These are phyloP conservation scores for Pelargonium nanum DNA, from an alignment of 345 rosid species.

Conservation along the genomic window DNA sequence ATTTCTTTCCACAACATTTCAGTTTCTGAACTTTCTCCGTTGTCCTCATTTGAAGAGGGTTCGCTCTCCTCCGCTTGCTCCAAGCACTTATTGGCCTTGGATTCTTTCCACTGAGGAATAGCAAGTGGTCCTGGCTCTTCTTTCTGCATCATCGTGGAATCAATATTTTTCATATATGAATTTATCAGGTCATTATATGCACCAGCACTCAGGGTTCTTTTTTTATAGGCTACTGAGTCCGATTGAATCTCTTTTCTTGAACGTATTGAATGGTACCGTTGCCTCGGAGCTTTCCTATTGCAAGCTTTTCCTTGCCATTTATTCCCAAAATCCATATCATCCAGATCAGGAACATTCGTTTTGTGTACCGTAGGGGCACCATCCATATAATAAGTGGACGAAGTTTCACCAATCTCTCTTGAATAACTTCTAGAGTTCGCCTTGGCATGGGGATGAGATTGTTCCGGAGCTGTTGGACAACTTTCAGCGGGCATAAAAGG, in stretches of 20 bases:
- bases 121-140: constrained; percentile 25
- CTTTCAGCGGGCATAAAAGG: constrained; percentile 31
- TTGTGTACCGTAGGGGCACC: not conserved
- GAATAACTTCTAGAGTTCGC: constrained; percentile 14
- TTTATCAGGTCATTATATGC: constrained; percentile 62
- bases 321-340: constrained; percentile 36
- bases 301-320: constrained; percentile 27
- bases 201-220: constrained; percentile 52
- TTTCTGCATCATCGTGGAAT: constrained; percentile 40
- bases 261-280: constrained; percentile 11
- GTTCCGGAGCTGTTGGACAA: constrained; percentile 23
- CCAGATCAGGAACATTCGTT: constrained; percentile 24
- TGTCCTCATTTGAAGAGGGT: constrained; percentile 29
- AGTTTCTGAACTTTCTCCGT: constrained; percentile 54
- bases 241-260: constrained; percentile 16
- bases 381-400: constrained; percentile 22
- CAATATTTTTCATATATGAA: constrained; percentile 68
- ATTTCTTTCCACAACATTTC: constrained; percentile 89
- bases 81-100: constrained; percentile 26
- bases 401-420: constrained; percentile 15
- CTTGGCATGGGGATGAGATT: constrained; percentile 20
- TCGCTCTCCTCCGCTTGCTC: constrained; percentile 22
- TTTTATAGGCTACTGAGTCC: constrained; percentile 27
- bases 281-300: constrained; percentile 17
- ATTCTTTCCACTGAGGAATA: constrained; percentile 63